A percentile compares a stretch with the other conserved stretches of the same genome.
Evolutionary conservation across 1,284 basidiomycete species (phyloP).

Genomic region (Chalciporus sp.): DNA sequence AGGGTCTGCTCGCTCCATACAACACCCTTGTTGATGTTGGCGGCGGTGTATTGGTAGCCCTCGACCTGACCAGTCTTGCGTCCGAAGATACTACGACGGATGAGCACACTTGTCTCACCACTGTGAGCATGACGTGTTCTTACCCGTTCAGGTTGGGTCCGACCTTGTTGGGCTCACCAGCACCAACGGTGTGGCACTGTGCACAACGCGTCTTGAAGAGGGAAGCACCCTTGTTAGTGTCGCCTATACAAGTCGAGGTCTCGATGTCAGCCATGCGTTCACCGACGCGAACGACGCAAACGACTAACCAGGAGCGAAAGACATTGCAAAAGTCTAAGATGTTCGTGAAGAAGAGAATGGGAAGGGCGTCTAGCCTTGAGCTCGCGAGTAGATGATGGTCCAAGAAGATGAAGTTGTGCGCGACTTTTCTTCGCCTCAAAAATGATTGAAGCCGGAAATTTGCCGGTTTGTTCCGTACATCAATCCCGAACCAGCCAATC

Average conservation of each 20-base stretch:
- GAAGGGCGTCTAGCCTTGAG: slow-evolving; percentile 5
- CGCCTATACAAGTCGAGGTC: slow-evolving; percentile 55
- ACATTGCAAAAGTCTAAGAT: slow-evolving; percentile 21
- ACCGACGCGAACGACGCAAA: not conserved
- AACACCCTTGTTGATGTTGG: slow-evolving; percentile 96
- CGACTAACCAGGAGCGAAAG: slow-evolving; percentile 32
- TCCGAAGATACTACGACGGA: slow-evolving; percentile 63
- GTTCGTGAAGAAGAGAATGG: slow-evolving; percentile 4
- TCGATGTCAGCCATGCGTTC: not conserved
- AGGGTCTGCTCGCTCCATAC: slow-evolving; percentile 86
- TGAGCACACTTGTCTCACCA: slow-evolving; percentile 1
- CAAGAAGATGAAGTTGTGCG: slow-evolving; percentile 1
- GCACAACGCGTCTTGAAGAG: slow-evolving; percentile 98
- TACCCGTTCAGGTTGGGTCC: slow-evolving; percentile 95
- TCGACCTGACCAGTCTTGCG: slow-evolving; percentile 89
- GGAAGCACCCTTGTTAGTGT: slow-evolving; percentile 84
- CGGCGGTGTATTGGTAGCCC: slow-evolving; percentile 91
- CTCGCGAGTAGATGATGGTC: slow-evolving; percentile 6
- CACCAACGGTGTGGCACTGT: slow-evolving; percentile 93
- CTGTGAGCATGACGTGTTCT: slow-evolving; percentile 22
- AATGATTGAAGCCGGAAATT: slow-evolving; percentile 22
- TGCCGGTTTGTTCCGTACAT: slow-evolving; percentile 32
- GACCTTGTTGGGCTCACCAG: slow-evolving; percentile 86
- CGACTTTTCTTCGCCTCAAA: slow-evolving; percentile 18
- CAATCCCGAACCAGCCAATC: slow-evolving; percentile 27